Evolutionary conservation across 1,284 basidiomycete species (phyloP).

Genomic region (Vanrija sp.): DNA sequence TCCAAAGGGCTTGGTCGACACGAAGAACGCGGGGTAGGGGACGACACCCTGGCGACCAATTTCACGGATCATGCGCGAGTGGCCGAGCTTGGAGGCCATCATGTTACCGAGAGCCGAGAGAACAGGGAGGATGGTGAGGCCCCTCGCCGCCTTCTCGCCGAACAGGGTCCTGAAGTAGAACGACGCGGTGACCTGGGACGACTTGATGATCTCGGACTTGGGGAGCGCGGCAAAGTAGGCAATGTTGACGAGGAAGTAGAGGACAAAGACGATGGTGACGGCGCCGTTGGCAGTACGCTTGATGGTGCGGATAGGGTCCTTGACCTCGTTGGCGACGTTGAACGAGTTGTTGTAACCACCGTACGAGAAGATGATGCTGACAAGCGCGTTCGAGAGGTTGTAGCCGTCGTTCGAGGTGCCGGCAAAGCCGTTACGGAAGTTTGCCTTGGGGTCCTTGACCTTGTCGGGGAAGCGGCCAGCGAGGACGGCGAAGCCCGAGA

Average conservation of each 20-base stretch:
- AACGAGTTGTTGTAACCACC: conserved; percentile 53
- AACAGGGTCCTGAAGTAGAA: conserved; percentile 45
- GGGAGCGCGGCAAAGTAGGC: conserved; percentile 49
- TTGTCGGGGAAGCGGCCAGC: conserved; percentile 48
- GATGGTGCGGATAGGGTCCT: conserved; percentile 33
- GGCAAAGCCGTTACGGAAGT: conserved; percentile 55
- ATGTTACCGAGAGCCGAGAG: conserved; percentile 42
- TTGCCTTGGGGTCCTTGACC: conserved; percentile 52
- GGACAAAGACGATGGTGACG: conserved; percentile 24
- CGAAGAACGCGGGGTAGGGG: conserved; percentile 37
- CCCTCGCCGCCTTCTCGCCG: conserved; percentile 39
- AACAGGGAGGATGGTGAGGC: conserved; percentile 34
- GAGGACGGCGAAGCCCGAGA: conserved; percentile 55
- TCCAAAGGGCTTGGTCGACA: conserved; percentile 34
- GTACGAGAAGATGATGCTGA: conserved; percentile 21
- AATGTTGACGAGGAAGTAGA: conserved; percentile 34
- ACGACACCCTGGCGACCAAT: conserved; percentile 40
- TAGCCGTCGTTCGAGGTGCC: conserved; percentile 52
- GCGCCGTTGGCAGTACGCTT: conserved; percentile 27
- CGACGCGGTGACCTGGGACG: conserved; percentile 37
- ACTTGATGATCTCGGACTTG: conserved; percentile 31
- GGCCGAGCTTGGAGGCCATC: conserved; percentile 41
- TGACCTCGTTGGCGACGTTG: conserved; percentile 53
- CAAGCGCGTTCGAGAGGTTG: conserved; percentile 47
- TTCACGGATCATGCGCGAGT: conserved; percentile 50